A percentile compares a stretch with the other conserved stretches of the same genome.
These are phyloP conservation scores for Aspergillus cavernicola DNA, from an alignment of 495 filamentous ascomycete species.

Conservation along the genomic window DNA sequence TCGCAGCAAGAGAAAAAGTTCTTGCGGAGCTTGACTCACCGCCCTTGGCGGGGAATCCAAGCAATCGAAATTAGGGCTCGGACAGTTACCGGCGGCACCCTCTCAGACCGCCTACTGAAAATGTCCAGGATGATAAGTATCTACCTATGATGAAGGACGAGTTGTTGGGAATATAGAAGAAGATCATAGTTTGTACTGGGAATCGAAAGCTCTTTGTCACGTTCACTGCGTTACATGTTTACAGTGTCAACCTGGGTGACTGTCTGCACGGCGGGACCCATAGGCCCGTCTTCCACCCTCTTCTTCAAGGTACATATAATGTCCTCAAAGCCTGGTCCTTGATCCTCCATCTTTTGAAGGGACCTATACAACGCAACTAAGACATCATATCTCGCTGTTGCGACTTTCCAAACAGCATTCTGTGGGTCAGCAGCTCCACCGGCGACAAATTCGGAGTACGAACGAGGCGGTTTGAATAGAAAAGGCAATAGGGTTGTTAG, in stretches of 20 bases:
- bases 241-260: conserved; percentile 35
- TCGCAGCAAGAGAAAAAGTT: conserved; percentile 21
- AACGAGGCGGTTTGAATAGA: conserved; percentile 55
- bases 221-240: conserved; percentile 23
- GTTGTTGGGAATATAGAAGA: not conserved
- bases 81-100: not conserved
- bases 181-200: not conserved
- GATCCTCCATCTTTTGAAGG: conserved; percentile 28
- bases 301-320: conserved; percentile 42
- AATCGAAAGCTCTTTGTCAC: not conserved
- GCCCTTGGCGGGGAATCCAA: conserved; percentile 11
- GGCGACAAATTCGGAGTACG: conserved; percentile 55
- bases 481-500: conserved; percentile 53
- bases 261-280: conserved; percentile 33
- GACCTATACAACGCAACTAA: conserved; percentile 41
- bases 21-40: conserved; percentile 20
- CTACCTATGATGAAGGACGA: too few species aligned
- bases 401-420: conserved; percentile 56
- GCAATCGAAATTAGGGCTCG: conserved; percentile 21
- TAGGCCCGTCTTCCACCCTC: conserved; percentile 43
- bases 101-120: conserved; percentile 1
- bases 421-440: conserved; percentile 56
- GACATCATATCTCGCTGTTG: conserved; percentile 56
- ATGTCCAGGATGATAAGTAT: too few species aligned
- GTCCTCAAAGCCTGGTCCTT: conserved; percentile 38